Base-by-base conservation (phyloP, 78 protist species). In the Neovahlkampfia damariscottae region DNA sequence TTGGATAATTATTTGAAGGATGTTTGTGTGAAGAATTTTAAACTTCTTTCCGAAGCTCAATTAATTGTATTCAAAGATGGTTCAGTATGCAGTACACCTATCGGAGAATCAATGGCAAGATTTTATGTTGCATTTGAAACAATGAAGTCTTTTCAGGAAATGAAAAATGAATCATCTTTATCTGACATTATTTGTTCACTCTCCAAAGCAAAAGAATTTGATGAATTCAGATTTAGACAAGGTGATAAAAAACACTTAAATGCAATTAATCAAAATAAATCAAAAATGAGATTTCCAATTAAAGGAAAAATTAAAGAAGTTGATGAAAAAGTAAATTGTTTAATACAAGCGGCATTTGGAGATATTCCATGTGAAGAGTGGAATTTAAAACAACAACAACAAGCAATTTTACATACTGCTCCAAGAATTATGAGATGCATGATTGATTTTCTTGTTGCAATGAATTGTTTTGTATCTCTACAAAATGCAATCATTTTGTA, bases 51-150 rank as follows among this genome's bases (percentile, higher is more conserved):
- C 27, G 19, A 19, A n/a, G 76, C 35, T 28, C 2, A 2, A 4
- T 5, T n/a, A 27, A 2, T 67, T n/a, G 7, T 8, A 32, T 4
- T 70, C 32, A 41, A n/a, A 5, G 0, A 35, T 9, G 5, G 9
- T 27, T 5, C 31, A 37, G 32, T 83, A 36, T 0, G 0, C 1
- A 9, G 77, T 19, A 84, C 88, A 40, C 38, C 39, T 10, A 5
- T 37, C 8, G 87, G 87, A 32, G 19, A 19, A 1, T 0, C 1
- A 29, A 77, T 84, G 87, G 76, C 87, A 35, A 2, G 77, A 30
- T 81, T 32, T 50, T 84, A 84, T 79, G 28, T 84, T 10, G 1
- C 77, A 6, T 81, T 73, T 50, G 84, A 72, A 29, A 82, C 84
- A 10, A 58, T 84, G 76, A 6, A 30, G 5, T 27, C n/a, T 28